Base-by-base conservation (phyloP, 192 early-diverging fungal species). In the Chytriomyces sp. region DNA sequence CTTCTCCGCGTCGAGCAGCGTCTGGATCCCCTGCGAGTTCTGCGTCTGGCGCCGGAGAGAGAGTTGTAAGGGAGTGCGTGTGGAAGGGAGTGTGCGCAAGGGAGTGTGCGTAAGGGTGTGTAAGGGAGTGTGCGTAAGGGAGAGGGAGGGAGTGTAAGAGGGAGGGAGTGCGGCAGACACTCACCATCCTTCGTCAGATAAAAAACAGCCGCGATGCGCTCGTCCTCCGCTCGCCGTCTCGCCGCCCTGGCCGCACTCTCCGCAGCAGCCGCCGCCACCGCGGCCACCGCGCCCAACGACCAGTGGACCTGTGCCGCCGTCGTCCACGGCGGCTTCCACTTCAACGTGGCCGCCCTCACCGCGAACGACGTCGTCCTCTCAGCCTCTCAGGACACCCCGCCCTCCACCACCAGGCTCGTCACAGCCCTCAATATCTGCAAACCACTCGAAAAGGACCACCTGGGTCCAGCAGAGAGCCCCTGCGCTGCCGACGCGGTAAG, bases 1-100 rank as follows among this genome's bases (percentile, higher is more conserved):
- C 81, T 94, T 94, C 82, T 99, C 97, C 62, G 97, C 97, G 70
- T 99, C 95, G 64, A 99, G 86, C 40, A 99, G 91, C 40, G 94
- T 96, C 75, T 94, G 91, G 75, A 99, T 97, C 53, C 94, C 94
- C 81, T 94, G 91, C 22, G 91, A 90, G 83, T 83, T 93, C 70
- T 80, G 78, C 31, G 78, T 71, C 75, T 77, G 63, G 52, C 44
- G 70, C 37, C 57, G 19, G 4, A 5, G 33, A 39, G 39, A 26
- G 39, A 36, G 59, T 68, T 68, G 66, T 68, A 68, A n/a, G n/a
- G n/a, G 44, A 14, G 44, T 49, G 44, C 17, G 14, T 49, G 2
- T 49, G 44, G 14, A 14, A 49, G 44, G 44, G 44, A 49, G 44
- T 49, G 44, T 14, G 22, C 22, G 44, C 44, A 22, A 49, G 17